Base-by-base conservation (phyloP, 768 basidiomycete genomes). In the Boletus bicolor region DNA sequence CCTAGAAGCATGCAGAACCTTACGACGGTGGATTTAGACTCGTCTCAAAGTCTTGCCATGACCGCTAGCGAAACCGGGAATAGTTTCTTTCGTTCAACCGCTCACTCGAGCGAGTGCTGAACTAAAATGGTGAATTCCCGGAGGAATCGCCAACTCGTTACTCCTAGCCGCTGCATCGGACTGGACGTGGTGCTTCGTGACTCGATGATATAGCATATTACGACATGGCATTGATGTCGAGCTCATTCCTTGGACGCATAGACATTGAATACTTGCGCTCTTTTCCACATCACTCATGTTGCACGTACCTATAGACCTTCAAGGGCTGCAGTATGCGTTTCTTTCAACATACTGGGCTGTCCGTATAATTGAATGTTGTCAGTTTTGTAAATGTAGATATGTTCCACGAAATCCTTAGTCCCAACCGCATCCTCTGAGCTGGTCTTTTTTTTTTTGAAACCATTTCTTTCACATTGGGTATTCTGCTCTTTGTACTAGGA, bases 1-100 rank as follows among this genome's bases (percentile, higher is more conserved):
- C n/a, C 19, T 11, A 21, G 28, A 26, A 32, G 32, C n/a, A 30
- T 34, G 1, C 38, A 9, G 4, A 14, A 10, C 21, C 32, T 58
- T 3, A 62, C 61, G 17, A 48, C 47, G 9, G 60, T 62, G 35
- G 52, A 62, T 11, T 19, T 62, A 38, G 32, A 56, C 5, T 9
- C 9, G 32, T 2, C 14, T 39, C 7, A 3, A 15, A 30, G 21
- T 17, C 5, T 11, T 9, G 39, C 7, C 19, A 12, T 6, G 30
- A 3, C 24, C 4, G 3, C 12, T 5, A 43, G 48, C 32, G 48
- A 37, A 11, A 3, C 2, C 12, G 14, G 10, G 9, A 51, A 42
- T 35, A 11, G 4, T 28, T 36, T 17, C 26, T 14, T 15, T 42
- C 17, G n/a, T 17, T 35, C 44, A 15, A 15, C n/a, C 10, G 4